Conservation (phyloP, 345 rosid genomes). For the Brassica napus region DNA sequence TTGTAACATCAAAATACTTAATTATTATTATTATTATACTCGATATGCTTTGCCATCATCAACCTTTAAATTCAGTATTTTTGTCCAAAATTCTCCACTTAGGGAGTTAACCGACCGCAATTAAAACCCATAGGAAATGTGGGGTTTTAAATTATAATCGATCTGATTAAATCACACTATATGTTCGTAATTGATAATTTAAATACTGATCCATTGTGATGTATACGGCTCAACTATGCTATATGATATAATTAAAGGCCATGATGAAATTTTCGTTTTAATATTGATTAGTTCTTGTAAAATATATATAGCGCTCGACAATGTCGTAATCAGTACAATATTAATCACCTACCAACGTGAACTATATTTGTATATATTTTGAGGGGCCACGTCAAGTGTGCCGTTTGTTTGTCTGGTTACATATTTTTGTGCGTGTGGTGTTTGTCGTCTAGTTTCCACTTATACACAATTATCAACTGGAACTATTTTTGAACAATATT, state of each 20-base stretch:
- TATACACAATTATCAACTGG: conserved; percentile 23
- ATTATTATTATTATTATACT: background rate
- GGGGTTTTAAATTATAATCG: background rate
- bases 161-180: background rate
- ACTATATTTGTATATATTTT: conserved; percentile 28
- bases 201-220: conserved; percentile 13
- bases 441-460: conserved; percentile 40
- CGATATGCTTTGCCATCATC: background rate
- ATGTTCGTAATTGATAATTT: background rate
- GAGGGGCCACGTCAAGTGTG: conserved; percentile 36
- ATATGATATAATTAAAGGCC: background rate
- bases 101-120: background rate
- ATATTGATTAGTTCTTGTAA: background rate
- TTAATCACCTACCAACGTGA: conserved; percentile 38
- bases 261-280: background rate
- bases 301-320: conserved; percentile 35
- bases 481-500: background rate
- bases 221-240: conserved; percentile 27
- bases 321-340: conserved; percentile 34
- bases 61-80: background rate
- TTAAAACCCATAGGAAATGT: background rate
- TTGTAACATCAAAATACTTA: background rate
- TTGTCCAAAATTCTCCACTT: background rate
- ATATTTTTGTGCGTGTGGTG: conserved; percentile 32
- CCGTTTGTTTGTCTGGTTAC: conserved; percentile 26